Base-by-base conservation (phyloP, 352 stramenopile species). In the Globisporangium yorkense region DNA sequence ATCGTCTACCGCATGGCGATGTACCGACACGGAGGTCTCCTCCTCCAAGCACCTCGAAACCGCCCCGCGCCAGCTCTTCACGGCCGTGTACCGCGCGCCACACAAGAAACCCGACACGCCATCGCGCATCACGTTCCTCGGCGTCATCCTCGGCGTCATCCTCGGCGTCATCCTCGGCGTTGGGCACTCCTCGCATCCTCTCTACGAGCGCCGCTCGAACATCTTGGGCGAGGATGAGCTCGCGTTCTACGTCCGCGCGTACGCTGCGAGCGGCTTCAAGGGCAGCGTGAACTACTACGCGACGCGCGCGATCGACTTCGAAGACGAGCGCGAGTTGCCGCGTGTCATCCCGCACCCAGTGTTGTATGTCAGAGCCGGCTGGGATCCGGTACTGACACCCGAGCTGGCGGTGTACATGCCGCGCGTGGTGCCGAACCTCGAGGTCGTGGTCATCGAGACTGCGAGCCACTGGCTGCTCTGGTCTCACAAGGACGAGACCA, bases 391-490 rank as follows among this genome's bases (percentile, higher is more conserved):
- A 9, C 65, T 84, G n/a, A 74, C 66, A 46, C 71, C 76, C 1
- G 71, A 75, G 40, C 73, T 91, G 68, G 80, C 76, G 21, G 58
- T 47, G 27, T 74, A 82, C 27, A 90, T 90, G 80, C 58, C 67
- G 20, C 31, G 21, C 20, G 56, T 62, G 9, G 35, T 62, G 24
- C 56, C 56, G 16, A 62, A 62, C 27, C 48, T 62, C 29, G 35
- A 62, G 39, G 35, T 51, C 21, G 41, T 43, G 24, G n/a, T 62
- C 21, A 20, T 62, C 24, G 18, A 62, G 13, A 43, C 48, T 9
- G 56, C 56, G 7, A 39, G 56, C 24, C 56, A 62, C 39, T 62
- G 56, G 48, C 35, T 62, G 24, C 24, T 62, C 18, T 62, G 56
- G 56, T 39, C 47, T 29, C 56, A 62, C n/a, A 62, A 55, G 13